These are phyloP conservation scores for Fomitopsis betulina DNA, from an alignment of 1,284 basidiomycete genomes.

Conservation along the genomic window DNA sequence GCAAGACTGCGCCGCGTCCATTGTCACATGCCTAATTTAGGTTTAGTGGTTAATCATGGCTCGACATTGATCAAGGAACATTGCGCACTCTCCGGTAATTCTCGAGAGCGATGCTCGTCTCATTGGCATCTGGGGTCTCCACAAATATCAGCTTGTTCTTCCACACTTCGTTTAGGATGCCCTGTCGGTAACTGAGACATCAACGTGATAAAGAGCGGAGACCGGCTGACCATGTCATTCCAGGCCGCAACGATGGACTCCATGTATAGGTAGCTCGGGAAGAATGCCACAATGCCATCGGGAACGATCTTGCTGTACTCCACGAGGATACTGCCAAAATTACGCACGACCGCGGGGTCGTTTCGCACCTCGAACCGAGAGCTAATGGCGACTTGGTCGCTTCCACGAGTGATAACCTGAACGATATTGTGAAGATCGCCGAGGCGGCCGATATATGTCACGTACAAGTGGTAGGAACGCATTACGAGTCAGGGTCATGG, in stretches of 20 bases:
- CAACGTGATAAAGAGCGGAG: neutral
- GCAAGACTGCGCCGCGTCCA: slow-evolving; percentile 92
- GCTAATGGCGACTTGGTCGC: slow-evolving; percentile 97
- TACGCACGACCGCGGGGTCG: slow-evolving; percentile 97
- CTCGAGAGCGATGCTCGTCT: slow-evolving; percentile 96
- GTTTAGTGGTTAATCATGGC: neutral
- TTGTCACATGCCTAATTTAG: slow-evolving; percentile 89
- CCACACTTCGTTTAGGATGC: slow-evolving; percentile 98
- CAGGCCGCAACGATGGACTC: slow-evolving; percentile 99
- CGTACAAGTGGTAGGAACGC: slow-evolving; percentile 94
- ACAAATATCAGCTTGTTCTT: slow-evolving; percentile 99
- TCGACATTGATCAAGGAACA: neutral
- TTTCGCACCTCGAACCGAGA: slow-evolving; percentile 99
- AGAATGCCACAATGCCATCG: slow-evolving; percentile 99
- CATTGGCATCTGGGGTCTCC: slow-evolving; percentile 98
- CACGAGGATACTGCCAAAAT: slow-evolving; percentile 97
- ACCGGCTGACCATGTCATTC: slow-evolving; percentile 91
- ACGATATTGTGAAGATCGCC: neutral
- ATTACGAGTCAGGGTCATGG: slow-evolving; percentile 97
- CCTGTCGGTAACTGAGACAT: slow-evolving; percentile 44
- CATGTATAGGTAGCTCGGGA: slow-evolving; percentile 99
- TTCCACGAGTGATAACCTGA: slow-evolving; percentile 95
- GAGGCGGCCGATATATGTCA: slow-evolving; percentile 9
- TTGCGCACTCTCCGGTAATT: slow-evolving; percentile 89
- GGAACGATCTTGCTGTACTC: slow-evolving; percentile 98